These are phyloP conservation scores for Tricholomella constricta DNA, from an alignment of 768 basidiomycete genomes.

Conservation along the genomic window DNA sequence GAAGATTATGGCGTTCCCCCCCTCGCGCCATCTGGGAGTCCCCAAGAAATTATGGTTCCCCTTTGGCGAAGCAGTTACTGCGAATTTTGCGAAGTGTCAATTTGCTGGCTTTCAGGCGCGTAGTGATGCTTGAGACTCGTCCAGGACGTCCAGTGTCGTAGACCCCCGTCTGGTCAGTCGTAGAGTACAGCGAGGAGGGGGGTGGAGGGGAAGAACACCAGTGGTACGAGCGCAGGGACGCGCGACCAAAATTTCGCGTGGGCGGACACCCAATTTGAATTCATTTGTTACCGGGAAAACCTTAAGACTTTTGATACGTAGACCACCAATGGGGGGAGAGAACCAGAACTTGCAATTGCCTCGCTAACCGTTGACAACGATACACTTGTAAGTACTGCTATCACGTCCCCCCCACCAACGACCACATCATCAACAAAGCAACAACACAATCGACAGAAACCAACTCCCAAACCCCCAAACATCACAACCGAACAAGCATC, in stretches of 20 bases:
- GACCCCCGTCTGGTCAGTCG: neutral
- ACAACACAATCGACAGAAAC: conserved; percentile 9
- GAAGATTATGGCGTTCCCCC: conserved; percentile 43
- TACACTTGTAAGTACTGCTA: conserved; percentile 2
- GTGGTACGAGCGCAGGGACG: neutral
- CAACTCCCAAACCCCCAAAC: conserved; percentile 3
- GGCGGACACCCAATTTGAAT: neutral
- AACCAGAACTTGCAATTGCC: neutral
- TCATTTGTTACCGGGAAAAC: neutral
- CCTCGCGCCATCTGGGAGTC: conserved; percentile 34
- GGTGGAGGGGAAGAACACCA: neutral
- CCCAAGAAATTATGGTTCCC: neutral
- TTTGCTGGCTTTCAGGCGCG: too few species aligned
- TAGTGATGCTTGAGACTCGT: neutral
- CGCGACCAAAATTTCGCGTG: neutral
- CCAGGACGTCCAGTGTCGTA: neutral
- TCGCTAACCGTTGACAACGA: neutral
- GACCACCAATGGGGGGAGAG: neutral
- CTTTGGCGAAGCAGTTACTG: neutral
- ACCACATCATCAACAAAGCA: neutral
- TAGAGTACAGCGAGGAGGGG: neutral
- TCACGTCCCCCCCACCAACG: neutral
- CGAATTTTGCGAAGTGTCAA: too few species aligned
- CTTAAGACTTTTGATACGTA: neutral
- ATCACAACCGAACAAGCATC: conserved; percentile 8